These are phyloP conservation scores for Tillandsia fasciculata DNA, from an alignment of 176 grass and related monocot genomes.

Conservation along the genomic window DNA sequence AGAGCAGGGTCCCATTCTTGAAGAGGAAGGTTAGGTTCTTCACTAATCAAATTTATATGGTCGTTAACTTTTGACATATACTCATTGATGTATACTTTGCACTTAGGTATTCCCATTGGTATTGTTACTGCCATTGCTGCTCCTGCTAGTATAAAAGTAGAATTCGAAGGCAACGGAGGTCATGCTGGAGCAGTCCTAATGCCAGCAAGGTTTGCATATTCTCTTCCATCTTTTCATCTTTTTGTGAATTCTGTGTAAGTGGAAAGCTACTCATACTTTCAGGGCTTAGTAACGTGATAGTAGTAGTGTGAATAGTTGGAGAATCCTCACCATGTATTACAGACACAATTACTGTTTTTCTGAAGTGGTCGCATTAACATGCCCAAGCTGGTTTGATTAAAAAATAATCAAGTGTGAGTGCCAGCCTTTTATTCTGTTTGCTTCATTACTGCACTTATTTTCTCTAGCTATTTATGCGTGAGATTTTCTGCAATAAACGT, in stretches of 20 bases:
- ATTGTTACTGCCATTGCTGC: constrained; percentile 97
- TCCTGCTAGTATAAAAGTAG: constrained; percentile 84
- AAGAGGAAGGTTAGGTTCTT: constrained; percentile 70
- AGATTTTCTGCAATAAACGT: too few species aligned
- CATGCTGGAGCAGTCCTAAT: constrained; percentile 97
- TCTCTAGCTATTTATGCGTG: too few species aligned
- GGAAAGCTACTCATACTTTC: neutral
- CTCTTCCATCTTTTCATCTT: neutral
- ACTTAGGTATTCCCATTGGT: constrained; percentile 67
- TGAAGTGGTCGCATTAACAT: too few species aligned
- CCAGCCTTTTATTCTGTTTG: too few species aligned
- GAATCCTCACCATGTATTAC: neutral
- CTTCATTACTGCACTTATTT: too few species aligned
- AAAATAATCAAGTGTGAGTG: too few species aligned
- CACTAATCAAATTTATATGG: neutral
- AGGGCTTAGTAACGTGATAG: neutral
- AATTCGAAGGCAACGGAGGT: constrained; percentile 80
- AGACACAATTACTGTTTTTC: neutral
- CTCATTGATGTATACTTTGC: constrained; percentile 22
- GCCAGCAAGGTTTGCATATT: constrained; percentile 56
- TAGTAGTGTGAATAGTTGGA: neutral
- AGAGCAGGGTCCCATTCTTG: constrained; percentile 87
- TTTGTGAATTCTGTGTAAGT: neutral
- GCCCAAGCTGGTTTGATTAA: too few species aligned
- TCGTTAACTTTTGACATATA: neutral